A percentile compares a stretch with the other conserved stretches of the same genome.
phyloP scores from a whole-genome alignment of 805 yeast genomes.

The Nakazawaea ishiwadae region DNA sequence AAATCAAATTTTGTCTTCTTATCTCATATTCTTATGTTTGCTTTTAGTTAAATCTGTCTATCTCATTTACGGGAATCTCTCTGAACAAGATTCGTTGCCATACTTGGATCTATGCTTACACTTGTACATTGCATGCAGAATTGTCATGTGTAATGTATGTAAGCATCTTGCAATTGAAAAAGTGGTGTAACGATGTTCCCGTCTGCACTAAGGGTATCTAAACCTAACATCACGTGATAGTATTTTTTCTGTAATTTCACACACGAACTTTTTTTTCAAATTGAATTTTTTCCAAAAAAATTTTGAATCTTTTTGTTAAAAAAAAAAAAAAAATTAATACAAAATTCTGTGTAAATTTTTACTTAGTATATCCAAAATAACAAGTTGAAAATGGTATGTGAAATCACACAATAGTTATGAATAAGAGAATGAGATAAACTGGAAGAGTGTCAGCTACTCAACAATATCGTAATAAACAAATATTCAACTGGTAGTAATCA shows the following conservation, averaged over 20 bases:
- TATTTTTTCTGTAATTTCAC: not conserved
- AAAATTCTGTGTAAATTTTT: not conserved
- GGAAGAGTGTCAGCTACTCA: not conserved
- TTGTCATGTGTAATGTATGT: too few species aligned
- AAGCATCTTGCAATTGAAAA: not conserved
- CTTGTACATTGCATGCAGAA: too few species aligned
- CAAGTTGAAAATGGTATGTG: conserved; percentile 5
- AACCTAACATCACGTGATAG: not conserved
- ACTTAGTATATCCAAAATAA: not conserved
- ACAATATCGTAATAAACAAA: too few species aligned
- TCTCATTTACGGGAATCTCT: too few species aligned
- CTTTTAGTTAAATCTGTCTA: too few species aligned
- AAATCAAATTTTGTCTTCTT: too few species aligned
- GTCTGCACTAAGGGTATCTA: not conserved
- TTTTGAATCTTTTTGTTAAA: too few species aligned
- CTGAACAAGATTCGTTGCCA: too few species aligned
- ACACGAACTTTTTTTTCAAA: not conserved
- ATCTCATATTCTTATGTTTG: too few species aligned
- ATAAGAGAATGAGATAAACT: not conserved
- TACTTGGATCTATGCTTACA: too few species aligned
- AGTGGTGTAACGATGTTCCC: not conserved
- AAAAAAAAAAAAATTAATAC: not conserved
- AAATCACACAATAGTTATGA: not conserved
- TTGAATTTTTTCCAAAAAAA: too few species aligned
- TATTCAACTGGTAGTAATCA: too few species aligned